A percentile compares a stretch with the other conserved stretches of the same genome.
Conservation (phyloP, 768 basidiomycete genomes). For the Termitomyces sp. region DNA sequence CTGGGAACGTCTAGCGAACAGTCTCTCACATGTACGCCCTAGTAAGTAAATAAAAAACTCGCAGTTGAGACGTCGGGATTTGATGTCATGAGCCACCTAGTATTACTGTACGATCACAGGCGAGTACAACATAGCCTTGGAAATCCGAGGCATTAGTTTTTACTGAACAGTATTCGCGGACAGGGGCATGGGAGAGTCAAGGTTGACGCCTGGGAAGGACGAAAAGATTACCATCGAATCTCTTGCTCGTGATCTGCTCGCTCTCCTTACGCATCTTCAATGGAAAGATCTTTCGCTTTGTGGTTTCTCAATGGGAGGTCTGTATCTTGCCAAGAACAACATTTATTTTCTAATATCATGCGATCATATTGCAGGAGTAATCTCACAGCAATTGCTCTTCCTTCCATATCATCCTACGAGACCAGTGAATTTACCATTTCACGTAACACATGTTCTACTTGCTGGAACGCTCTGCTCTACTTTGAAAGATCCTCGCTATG, state of each 20-base stretch:
- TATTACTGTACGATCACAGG: constrained; percentile 41
- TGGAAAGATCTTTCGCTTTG: constrained; percentile 42
- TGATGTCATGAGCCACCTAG: constrained; percentile 18
- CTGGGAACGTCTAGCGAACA: constrained; percentile 32
- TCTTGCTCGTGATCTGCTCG: constrained; percentile 41
- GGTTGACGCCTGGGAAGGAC: constrained; percentile 23
- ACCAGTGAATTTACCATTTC: constrained; percentile 35
- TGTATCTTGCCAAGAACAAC: neutral
- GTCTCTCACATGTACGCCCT: constrained; percentile 33
- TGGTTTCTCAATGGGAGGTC: constrained; percentile 54
- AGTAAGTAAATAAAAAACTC: constrained; percentile 22
- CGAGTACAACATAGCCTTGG: constrained; percentile 1
- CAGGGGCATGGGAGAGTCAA: constrained; percentile 48
- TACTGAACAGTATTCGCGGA: neutral
- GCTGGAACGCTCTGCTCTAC: constrained; percentile 26
- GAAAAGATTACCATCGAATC: constrained; percentile 40
- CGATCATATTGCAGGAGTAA: constrained; percentile 25
- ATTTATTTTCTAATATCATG: neutral
- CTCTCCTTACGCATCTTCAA: constrained; percentile 31
- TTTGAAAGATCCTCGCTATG: constrained; percentile 21
- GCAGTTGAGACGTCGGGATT: neutral
- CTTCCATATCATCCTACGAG: constrained; percentile 33
- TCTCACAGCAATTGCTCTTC: constrained; percentile 44
- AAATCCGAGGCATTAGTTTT: neutral
- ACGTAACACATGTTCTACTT: constrained; percentile 38